Percentiles rank a stretch among this genome's conserved stretches.
phyloP scores from a whole-genome alignment of 2,329 filamentous ascomycete genomes.

The Monilinia polystroma region DNA sequence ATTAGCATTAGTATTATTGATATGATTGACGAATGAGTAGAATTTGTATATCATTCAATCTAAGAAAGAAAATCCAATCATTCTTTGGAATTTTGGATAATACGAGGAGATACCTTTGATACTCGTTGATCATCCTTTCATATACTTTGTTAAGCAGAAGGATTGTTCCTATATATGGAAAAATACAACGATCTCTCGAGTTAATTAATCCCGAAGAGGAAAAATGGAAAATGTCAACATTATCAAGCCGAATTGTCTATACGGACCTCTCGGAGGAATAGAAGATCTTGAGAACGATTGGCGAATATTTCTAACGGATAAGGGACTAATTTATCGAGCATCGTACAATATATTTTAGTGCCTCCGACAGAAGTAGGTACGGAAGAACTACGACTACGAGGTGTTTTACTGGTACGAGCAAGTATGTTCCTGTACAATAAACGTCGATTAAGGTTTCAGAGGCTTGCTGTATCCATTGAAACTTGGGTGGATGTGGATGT shows the following conservation, averaged over 20 bases:
- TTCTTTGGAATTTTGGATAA: background rate
- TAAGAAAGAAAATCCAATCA: background rate
- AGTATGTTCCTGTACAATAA: background rate
- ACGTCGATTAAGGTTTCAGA: constrained; percentile 17
- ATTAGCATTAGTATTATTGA: no score
- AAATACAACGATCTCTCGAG: background rate
- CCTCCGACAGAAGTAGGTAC: no score
- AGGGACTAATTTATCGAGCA: background rate
- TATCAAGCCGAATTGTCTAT: background rate
- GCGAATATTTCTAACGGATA: constrained; percentile 4
- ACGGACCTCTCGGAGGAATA: no score
- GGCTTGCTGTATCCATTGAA: background rate
- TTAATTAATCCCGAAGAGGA: background rate
- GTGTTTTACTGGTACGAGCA: background rate
- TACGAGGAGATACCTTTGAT: background rate
- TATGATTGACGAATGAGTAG: background rate
- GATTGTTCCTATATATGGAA: background rate
- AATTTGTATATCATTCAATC: background rate
- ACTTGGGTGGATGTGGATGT: background rate
- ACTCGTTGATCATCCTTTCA: background rate
- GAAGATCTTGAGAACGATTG: constrained; percentile 14
- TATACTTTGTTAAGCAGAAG: background rate
- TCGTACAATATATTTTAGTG: no score
- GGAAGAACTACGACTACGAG: background rate
- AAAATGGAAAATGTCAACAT: background rate